Percentiles rank a stretch among this genome's conserved stretches.
Conservation (phyloP, 2,329 filamentous ascomycete genomes). For the Coniochaeta sp. region DNA sequence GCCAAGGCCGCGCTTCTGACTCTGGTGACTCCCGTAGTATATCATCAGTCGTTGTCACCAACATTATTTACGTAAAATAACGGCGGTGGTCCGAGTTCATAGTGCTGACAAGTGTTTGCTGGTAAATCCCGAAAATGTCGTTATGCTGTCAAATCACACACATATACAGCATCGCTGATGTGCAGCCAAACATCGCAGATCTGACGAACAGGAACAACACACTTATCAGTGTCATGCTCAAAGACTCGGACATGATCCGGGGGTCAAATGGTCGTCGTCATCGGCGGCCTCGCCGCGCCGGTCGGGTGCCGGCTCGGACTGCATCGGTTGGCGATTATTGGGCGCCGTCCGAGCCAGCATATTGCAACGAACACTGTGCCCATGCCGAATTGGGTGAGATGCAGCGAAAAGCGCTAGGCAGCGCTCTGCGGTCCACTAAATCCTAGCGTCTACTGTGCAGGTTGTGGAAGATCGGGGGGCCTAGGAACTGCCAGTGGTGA, state of each 20-base stretch:
- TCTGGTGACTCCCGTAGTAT: background rate
- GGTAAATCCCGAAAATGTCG: background rate
- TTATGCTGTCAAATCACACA: background rate
- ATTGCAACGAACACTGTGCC: background rate
- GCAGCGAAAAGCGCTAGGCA: background rate
- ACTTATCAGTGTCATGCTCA: too few relatives aligned
- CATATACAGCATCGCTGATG: background rate
- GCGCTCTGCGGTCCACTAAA: background rate
- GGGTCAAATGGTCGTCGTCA: background rate
- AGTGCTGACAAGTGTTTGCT: background rate
- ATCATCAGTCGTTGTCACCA: background rate
- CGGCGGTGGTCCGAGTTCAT: background rate
- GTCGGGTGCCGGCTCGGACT: background rate
- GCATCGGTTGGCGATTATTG: background rate
- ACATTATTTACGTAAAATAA: background rate
- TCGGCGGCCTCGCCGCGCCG: background rate
- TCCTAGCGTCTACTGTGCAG: background rate
- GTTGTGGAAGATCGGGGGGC: too few relatives aligned
- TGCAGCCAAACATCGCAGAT: background rate
- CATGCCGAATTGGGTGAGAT: background rate
- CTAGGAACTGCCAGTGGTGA: background rate
- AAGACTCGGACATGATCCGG: background rate
- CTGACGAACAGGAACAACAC: background rate
- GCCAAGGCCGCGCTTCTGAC: background rate
- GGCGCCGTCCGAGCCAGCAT: background rate